phyloP scores from a whole-genome alignment of 1,284 basidiomycete genomes.

The Ustilago sp. region DNA sequence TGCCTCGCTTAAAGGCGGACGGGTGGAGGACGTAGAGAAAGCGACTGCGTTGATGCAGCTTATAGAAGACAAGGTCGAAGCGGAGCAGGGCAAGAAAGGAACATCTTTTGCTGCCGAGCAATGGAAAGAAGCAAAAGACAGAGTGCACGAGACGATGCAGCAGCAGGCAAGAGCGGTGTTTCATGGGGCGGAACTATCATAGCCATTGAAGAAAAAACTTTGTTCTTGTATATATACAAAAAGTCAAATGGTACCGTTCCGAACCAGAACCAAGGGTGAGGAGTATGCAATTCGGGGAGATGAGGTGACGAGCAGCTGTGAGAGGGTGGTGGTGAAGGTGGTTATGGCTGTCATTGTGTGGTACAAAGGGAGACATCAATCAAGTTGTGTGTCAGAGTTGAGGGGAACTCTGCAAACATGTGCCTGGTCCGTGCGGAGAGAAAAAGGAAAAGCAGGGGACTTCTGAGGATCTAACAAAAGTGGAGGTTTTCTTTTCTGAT shows the following conservation, averaged over 20 bases:
- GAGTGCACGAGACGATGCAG: slow-evolving; percentile 17
- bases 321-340: not conserved
- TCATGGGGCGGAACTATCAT: slow-evolving; percentile 20
- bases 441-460: not conserved
- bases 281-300: not conserved
- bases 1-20: not conserved
- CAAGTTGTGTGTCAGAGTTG: too few relatives aligned
- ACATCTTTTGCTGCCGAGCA: slow-evolving; percentile 1
- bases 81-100: not conserved
- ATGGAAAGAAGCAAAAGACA: slow-evolving; percentile 24
- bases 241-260: too few relatives aligned
- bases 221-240: not conserved
- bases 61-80: slow-evolving; percentile 7
- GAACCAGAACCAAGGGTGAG: too few relatives aligned
- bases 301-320: not conserved
- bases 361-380: not conserved
- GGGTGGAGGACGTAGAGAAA: slow-evolving; percentile 32
- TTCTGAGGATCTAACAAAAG: not conserved
- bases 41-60: slow-evolving; percentile 17
- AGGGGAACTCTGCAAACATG: too few relatives aligned
- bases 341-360: not conserved
- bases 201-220: not conserved
- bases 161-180: slow-evolving; percentile 9
- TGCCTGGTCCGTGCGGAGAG: not conserved
- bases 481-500: not conserved